phyloP scores from a whole-genome alignment of 2,329 filamentous ascomycete genomes.

The Hymenoscyphus occultus region DNA sequence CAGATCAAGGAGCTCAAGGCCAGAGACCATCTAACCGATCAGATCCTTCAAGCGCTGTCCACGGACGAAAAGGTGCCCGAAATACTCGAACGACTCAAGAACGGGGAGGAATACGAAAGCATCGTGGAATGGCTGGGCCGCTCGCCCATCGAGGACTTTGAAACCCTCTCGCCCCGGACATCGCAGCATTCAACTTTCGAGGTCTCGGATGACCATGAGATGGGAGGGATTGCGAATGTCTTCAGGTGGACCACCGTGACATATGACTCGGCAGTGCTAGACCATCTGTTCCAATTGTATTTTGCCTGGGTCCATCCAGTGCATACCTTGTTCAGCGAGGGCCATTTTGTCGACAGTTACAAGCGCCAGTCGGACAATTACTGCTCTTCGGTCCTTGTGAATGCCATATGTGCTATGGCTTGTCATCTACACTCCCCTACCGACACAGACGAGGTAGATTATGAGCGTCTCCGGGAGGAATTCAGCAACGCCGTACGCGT shows the following conservation, averaged over 20 bases:
- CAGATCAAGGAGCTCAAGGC: conserved; percentile 34
- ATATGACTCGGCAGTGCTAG: conserved; percentile 25
- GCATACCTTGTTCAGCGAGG: conserved; percentile 36
- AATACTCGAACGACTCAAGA: conserved; percentile 33
- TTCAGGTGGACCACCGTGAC: conserved; percentile 34
- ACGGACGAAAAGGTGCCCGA: conserved; percentile 32
- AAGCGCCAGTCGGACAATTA: conserved; percentile 22
- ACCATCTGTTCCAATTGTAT: conserved; percentile 37
- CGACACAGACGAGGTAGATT: conserved; percentile 28
- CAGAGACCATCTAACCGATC: conserved; percentile 32
- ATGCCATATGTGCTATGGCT: conserved; percentile 37
- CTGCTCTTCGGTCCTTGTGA: conserved; percentile 35
- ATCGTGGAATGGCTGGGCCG: conserved; percentile 34
- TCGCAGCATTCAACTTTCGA: conserved; percentile 30
- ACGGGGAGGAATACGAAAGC: conserved; percentile 31
- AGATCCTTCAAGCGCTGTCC: conserved; percentile 33
- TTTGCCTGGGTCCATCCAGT: conserved; percentile 39
- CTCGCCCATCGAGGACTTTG: conserved; percentile 24
- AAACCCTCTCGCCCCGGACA: conserved; percentile 26
- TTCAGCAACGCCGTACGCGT: conserved; percentile 31
- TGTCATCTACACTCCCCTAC: conserved; percentile 32
- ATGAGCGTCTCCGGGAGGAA: conserved; percentile 26
- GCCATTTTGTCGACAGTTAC: conserved; percentile 33
- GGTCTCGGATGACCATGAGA: conserved; percentile 29
- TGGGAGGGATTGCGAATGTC: conserved; percentile 17